These are phyloP conservation scores for Puccinia polysora DNA, from an alignment of 1,284 basidiomycete genomes.

Conservation along the genomic window DNA sequence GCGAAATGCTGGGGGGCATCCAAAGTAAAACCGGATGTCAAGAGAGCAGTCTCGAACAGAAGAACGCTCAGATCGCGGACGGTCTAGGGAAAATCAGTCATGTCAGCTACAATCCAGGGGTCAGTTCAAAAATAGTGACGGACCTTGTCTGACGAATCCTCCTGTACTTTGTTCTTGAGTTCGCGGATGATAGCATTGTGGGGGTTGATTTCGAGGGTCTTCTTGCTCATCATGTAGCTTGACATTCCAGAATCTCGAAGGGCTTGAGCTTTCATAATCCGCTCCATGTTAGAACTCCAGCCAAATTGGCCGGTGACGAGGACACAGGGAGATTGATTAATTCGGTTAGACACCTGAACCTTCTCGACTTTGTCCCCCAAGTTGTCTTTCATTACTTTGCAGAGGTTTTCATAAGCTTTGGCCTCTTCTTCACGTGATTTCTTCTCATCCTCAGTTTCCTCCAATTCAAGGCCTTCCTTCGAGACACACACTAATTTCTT, in stretches of 20 bases:
- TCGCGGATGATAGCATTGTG: slow-evolving; percentile 92
- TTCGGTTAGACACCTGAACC: slow-evolving; percentile 96
- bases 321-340: slow-evolving; percentile 89
- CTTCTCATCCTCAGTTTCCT: slow-evolving; percentile 99
- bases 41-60: slow-evolving; percentile 91
- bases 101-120: background rate
- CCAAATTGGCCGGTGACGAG: slow-evolving; percentile 98
- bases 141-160: slow-evolving; percentile 90
- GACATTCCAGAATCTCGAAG: slow-evolving; percentile 98
- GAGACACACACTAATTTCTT: slow-evolving; percentile 98
- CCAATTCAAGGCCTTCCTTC: slow-evolving; percentile 98
- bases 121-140: background rate
- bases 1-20: slow-evolving; percentile 93
- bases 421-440: slow-evolving; percentile 79
- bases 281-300: slow-evolving; percentile 99
- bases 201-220: slow-evolving; percentile 98
- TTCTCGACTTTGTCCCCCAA: slow-evolving; percentile 99
- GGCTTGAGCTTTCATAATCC: slow-evolving; percentile 99
- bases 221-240: slow-evolving; percentile 87
- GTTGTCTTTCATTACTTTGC: slow-evolving; percentile 93
- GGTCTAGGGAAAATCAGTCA: slow-evolving; percentile 57
- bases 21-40: slow-evolving; percentile 69
- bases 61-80: slow-evolving; percentile 93
- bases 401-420: slow-evolving; percentile 79
- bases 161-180: slow-evolving; percentile 85